Evolutionary conservation across 2,329 filamentous ascomycete genomes (phyloP).

Genomic region (Colletotrichum sp.): DNA sequence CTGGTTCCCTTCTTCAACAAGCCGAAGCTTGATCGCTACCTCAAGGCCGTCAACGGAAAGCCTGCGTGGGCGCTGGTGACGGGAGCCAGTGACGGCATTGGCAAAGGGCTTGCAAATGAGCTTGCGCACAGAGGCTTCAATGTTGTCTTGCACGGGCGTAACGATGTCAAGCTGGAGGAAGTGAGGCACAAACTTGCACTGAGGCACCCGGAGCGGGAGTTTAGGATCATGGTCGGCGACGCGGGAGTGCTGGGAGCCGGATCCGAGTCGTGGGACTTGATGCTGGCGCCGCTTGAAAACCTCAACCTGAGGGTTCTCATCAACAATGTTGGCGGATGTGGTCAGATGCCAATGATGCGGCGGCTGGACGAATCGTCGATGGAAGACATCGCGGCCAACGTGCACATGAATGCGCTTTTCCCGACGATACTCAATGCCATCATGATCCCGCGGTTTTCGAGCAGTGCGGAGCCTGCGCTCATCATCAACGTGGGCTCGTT

Average conservation of each 20-base stretch:
- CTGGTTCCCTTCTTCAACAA: slow-evolving; percentile 2
- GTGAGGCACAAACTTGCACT: slow-evolving; percentile 43
- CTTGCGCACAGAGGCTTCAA: slow-evolving; percentile 59
- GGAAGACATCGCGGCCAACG: background rate
- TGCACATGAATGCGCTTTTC: slow-evolving; percentile 16
- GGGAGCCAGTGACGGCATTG: slow-evolving; percentile 61
- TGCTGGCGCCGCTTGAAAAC: slow-evolving; percentile 9
- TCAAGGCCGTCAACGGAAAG: slow-evolving; percentile 21
- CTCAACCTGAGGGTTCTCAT: slow-evolving; percentile 25
- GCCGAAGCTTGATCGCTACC: slow-evolving; percentile 26
- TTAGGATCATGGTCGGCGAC: slow-evolving; percentile 50
- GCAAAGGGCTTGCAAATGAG: slow-evolving; percentile 52
- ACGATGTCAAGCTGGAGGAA: slow-evolving; percentile 48
- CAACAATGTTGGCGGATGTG: slow-evolving; percentile 24
- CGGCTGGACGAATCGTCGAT: background rate
- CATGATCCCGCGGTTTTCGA: background rate
- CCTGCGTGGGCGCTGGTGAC: slow-evolving; percentile 54
- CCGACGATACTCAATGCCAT: slow-evolving; percentile 8
- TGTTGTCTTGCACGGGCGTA: slow-evolving; percentile 63
- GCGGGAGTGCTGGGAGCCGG: slow-evolving; percentile 27
- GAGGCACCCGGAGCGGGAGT: slow-evolving; percentile 41
- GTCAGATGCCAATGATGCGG: background rate
- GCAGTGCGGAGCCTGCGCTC: background rate
- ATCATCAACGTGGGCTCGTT: slow-evolving; percentile 18
- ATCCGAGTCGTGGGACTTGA: slow-evolving; percentile 3